Evolutionary conservation across 257 asterid genomes (phyloP).

Genomic region (Handroanthus guayacan): DNA sequence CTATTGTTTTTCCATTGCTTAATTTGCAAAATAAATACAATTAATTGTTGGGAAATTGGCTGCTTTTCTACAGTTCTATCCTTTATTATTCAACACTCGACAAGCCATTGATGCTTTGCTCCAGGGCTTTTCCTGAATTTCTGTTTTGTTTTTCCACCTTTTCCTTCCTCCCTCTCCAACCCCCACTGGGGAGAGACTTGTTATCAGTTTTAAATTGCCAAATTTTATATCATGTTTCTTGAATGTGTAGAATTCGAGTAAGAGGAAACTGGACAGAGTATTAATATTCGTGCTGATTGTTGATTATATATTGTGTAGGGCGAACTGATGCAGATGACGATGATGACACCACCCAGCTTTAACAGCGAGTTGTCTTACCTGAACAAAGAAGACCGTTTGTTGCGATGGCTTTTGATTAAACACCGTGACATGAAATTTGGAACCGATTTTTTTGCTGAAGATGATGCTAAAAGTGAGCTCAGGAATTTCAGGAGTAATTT

Average conservation of each 20-base stretch:
- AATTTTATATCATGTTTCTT: not conserved
- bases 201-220: not conserved
- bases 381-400: conserved; percentile 81
- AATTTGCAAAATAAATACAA: not conserved
- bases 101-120: too few relatives aligned
- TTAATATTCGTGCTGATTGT: not conserved
- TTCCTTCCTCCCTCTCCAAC: not conserved
- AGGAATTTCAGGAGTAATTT: conserved; percentile 31
- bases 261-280: not conserved
- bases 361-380: conserved; percentile 74
- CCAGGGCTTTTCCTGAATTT: not conserved
- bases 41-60: not conserved
- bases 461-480: conserved; percentile 42
- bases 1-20: not conserved
- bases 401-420: conserved; percentile 83
- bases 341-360: conserved; percentile 90
- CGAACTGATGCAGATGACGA: conserved; percentile 71
- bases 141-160: not conserved
- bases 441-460: conserved; percentile 32
- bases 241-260: not conserved
- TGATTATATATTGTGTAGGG: conserved; percentile 50
- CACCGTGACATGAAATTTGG: conserved; percentile 63
- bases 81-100: not conserved
- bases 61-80: not conserved
- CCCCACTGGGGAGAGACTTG: not conserved